These are phyloP conservation scores for Leccinum disarticulatum DNA, from an alignment of 768 basidiomycete genomes.

Conservation along the genomic window DNA sequence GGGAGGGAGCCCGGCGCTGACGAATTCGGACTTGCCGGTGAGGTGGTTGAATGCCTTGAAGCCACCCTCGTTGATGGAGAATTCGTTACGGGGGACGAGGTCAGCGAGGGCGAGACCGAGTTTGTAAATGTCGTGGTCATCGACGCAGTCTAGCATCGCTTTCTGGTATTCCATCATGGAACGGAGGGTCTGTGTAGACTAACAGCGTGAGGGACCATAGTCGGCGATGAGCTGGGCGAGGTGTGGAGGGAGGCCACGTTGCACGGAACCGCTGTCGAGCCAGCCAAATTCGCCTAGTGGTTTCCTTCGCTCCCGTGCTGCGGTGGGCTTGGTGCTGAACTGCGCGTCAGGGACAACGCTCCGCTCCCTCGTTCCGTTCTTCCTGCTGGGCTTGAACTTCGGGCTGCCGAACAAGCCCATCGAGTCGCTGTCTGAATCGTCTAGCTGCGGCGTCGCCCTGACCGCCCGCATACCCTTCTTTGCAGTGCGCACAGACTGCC, in stretches of 20 bases:
- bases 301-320: conserved; percentile 1
- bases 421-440: conserved; percentile 1
- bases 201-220: conserved; percentile 50
- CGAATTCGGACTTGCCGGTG: conserved; percentile 42
- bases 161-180: conserved; percentile 46
- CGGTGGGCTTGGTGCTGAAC: background rate
- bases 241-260: conserved; percentile 44
- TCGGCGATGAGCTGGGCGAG: conserved; percentile 45
- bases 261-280: background rate
- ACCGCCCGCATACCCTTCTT: conserved; percentile 2
- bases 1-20: conserved; percentile 49
- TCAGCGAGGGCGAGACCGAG: conserved; percentile 51
- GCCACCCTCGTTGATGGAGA: conserved; percentile 60
- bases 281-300: background rate
- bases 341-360: background rate
- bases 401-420: background rate
- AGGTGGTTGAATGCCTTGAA: conserved; percentile 42
- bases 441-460: background rate
- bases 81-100: conserved; percentile 58
- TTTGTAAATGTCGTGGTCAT: conserved; percentile 48
- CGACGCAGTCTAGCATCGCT: conserved; percentile 51
- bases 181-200: conserved; percentile 44
- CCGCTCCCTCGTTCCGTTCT: background rate
- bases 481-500: conserved; percentile 4
- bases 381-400: background rate